A percentile compares a stretch with the other conserved stretches of the same genome.
Evolutionary conservation across 768 basidiomycete species (phyloP).

Genomic region (Suillus subalutaceus): DNA sequence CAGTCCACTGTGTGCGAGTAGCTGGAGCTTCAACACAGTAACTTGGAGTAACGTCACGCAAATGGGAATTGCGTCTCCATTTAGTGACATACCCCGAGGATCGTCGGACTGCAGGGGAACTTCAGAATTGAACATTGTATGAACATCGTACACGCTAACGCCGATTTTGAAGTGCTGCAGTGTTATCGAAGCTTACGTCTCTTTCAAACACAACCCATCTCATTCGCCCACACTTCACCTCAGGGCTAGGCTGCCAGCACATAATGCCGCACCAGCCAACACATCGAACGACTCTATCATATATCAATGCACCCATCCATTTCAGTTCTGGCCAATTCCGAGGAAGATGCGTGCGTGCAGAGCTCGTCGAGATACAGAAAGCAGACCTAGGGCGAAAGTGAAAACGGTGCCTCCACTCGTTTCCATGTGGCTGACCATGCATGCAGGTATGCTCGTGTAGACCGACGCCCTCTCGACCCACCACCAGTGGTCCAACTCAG

Average conservation of each 20-base stretch:
- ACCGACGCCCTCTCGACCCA: constrained; percentile 70
- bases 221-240: not conserved
- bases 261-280: constrained; percentile 7
- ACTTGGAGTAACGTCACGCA: not conserved
- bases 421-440: constrained; percentile 11
- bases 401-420: constrained; percentile 18
- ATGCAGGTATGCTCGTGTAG: constrained; percentile 57
- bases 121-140: not conserved
- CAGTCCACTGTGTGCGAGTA: not conserved
- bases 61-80: not conserved
- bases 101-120: not conserved
- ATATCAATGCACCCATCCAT: constrained; percentile 46
- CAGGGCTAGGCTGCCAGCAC: not conserved
- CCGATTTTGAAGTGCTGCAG: not conserved
- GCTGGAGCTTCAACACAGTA: too few relatives aligned
- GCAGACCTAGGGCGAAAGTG: constrained; percentile 72
- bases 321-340: constrained; percentile 64
- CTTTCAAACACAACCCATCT: not conserved
- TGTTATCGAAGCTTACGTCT: not conserved
- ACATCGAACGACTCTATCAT: constrained; percentile 31
- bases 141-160: not conserved
- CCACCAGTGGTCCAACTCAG: constrained; percentile 61
- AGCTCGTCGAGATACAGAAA: constrained; percentile 64
- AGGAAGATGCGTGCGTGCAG: constrained; percentile 55
- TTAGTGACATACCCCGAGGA: not conserved